Percentiles rank a stretch among this genome's conserved stretches.
Evolutionary conservation across 441 rosid species (phyloP).

Genomic region (Pelargonium cotyledonis): DNA sequence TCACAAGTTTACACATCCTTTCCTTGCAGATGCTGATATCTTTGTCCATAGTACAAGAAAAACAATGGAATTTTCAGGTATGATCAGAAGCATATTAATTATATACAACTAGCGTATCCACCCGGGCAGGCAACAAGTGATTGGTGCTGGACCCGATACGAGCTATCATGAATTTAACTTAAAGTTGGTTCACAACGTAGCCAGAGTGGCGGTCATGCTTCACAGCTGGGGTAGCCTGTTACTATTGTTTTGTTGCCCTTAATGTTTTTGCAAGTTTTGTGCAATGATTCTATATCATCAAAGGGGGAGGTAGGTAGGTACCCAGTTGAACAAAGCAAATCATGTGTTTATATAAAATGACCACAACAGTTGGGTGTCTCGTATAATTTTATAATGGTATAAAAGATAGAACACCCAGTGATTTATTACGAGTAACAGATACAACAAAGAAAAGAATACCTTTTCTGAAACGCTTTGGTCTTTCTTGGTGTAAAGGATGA

Average conservation of each 20-base stretch:
- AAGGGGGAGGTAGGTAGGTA: background rate
- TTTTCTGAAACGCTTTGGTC: background rate
- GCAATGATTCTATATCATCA: background rate
- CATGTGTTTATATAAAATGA: background rate
- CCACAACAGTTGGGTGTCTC: background rate
- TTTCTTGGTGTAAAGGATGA: background rate
- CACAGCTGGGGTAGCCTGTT: background rate
- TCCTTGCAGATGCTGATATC: too few relatives aligned
- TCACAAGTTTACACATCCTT: too few relatives aligned
- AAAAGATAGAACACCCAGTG: too few relatives aligned
- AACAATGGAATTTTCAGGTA: background rate
- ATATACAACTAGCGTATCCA: background rate
- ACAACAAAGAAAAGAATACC: background rate
- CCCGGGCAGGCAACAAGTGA: background rate
- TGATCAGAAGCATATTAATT: too few relatives aligned
- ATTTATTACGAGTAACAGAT: background rate
- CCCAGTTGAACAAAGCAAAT: background rate
- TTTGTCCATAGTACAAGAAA: background rate
- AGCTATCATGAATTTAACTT: background rate
- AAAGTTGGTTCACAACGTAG: background rate
- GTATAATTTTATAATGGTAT: background rate
- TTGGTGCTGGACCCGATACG: background rate
- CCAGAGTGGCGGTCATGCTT: background rate
- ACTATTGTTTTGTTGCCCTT: background rate
- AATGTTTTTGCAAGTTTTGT: background rate